A percentile compares a stretch with the other conserved stretches of the same genome.
phyloP scores from a whole-genome alignment of 345 rosid species.

The Streptanthus diversifolius region DNA sequence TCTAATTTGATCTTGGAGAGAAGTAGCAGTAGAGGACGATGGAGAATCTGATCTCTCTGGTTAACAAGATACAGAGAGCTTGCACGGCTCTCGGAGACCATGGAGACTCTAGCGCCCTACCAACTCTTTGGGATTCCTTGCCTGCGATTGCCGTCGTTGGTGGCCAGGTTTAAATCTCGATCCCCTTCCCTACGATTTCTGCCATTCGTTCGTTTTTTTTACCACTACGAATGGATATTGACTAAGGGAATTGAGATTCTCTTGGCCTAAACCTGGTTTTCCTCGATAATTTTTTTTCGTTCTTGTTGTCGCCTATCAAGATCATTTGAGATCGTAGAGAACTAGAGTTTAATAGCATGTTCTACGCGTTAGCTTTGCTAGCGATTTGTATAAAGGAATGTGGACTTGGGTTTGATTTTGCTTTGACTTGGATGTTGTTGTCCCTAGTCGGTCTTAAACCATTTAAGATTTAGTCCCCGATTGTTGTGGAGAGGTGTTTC shows the following conservation, averaged over 20 bases:
- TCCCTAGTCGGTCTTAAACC: not conserved
- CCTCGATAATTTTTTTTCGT: not conserved
- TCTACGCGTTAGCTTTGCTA: not conserved
- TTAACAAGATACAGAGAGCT: conserved; percentile 97
- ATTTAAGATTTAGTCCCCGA: not conserved
- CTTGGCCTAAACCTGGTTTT: not conserved
- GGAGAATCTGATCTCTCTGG: conserved; percentile 92
- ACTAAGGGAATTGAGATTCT: not conserved
- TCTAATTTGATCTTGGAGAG: not conserved
- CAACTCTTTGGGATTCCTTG: conserved; percentile 96
- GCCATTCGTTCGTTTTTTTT: no score
- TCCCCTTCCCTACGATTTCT: not conserved
- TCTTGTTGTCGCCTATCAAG: not conserved
- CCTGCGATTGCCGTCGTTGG: conserved; percentile 99
- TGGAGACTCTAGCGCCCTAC: conserved; percentile 82
- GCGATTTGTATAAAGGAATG: not conserved
- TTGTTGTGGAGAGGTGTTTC: conserved; percentile 8
- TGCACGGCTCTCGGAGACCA: conserved; percentile 99
- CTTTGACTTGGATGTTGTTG: conserved; percentile 11
- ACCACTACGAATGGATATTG: no score
- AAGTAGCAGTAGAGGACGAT: conserved; percentile 34
- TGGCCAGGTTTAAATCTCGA: conserved; percentile 74
- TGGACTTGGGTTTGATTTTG: conserved; percentile 29
- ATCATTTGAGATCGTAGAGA: not conserved
- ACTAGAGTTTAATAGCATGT: conserved; percentile 9